These are phyloP conservation scores for Stipa capillata DNA, from an alignment of 176 grass and related monocot species.

Conservation along the genomic window DNA sequence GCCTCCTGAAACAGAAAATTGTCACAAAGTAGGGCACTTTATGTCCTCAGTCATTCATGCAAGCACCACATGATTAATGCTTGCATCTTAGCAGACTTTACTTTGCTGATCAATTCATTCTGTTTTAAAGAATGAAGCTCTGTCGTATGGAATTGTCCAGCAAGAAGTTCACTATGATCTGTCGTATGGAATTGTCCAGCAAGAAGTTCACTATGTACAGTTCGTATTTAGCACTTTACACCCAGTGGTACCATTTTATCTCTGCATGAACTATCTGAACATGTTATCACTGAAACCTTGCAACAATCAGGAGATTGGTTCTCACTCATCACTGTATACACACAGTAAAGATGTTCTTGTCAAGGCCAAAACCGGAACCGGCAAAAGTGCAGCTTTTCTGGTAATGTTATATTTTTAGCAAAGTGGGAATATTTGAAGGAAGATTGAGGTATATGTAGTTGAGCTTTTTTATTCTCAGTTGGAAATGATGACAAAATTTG, in stretches of 20 bases:
- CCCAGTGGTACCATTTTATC: background rate
- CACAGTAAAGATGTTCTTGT: constrained; percentile 87
- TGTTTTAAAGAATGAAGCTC: background rate
- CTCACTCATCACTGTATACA: background rate
- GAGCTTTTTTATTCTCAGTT: background rate
- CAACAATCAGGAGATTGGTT: background rate
- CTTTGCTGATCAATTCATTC: background rate
- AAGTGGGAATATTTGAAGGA: background rate
- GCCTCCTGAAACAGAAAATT: background rate
- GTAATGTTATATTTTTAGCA: constrained; percentile 22
- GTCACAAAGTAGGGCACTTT: background rate
- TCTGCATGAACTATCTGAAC: background rate
- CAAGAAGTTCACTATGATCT: background rate
- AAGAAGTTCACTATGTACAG: background rate
- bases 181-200: background rate
- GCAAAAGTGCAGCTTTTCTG: constrained; percentile 95
- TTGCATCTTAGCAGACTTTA: too few species aligned
- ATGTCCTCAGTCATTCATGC: background rate
- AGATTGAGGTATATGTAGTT: background rate
- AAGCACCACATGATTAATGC: too few species aligned
- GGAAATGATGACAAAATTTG: background rate
- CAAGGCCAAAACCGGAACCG: constrained; percentile 91
- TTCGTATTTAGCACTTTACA: background rate
- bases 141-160: background rate
- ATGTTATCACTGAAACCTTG: background rate